These are phyloP conservation scores for Blastocladiella emersonii DNA, from an alignment of 371 early-diverging fungal species.

Conservation along the genomic window DNA sequence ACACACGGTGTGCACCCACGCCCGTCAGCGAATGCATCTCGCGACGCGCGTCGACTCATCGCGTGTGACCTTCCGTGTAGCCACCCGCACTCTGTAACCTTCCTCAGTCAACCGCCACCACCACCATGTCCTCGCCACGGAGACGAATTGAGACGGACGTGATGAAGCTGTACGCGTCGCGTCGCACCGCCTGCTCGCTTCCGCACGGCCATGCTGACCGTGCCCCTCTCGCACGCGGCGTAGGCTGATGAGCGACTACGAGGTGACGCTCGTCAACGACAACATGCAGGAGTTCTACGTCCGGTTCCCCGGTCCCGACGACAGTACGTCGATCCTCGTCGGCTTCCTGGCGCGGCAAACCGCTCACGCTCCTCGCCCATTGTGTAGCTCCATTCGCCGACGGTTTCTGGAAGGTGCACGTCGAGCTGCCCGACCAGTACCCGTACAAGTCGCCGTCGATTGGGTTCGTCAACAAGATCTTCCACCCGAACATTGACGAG, in stretches of 20 bases:
- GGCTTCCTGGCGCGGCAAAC: neutral
- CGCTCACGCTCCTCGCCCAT: neutral
- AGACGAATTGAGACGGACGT: conserved; percentile 95
- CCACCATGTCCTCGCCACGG: conserved; percentile 69
- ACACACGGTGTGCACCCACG: too few species aligned
- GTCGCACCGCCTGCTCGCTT: neutral
- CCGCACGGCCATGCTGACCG: neutral
- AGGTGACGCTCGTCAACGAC: conserved; percentile 94
- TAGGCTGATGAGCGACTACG: conserved; percentile 96
- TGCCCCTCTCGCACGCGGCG: neutral
- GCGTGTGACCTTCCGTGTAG: too few species aligned
- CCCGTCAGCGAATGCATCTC: too few species aligned
- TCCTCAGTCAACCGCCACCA: too few species aligned
- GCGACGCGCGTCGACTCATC: too few species aligned
- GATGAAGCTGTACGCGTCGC: conserved; percentile 76
- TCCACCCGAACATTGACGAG: conserved; percentile 99
- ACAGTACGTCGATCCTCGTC: conserved; percentile 51
- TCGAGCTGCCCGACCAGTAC: conserved; percentile 96
- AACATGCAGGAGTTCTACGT: conserved; percentile 98
- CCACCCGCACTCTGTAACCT: too few species aligned
- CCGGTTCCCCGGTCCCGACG: conserved; percentile 81
- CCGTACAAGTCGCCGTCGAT: conserved; percentile 99
- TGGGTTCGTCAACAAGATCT: conserved; percentile 98
- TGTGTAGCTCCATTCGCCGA: conserved; percentile 76
- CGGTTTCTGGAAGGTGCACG: conserved; percentile 95